Percentiles rank a stretch among this genome's conserved stretches.
These are phyloP conservation scores for Scedosporium dehoogii DNA, from an alignment of 2,329 filamentous ascomycete species.

Conservation along the genomic window DNA sequence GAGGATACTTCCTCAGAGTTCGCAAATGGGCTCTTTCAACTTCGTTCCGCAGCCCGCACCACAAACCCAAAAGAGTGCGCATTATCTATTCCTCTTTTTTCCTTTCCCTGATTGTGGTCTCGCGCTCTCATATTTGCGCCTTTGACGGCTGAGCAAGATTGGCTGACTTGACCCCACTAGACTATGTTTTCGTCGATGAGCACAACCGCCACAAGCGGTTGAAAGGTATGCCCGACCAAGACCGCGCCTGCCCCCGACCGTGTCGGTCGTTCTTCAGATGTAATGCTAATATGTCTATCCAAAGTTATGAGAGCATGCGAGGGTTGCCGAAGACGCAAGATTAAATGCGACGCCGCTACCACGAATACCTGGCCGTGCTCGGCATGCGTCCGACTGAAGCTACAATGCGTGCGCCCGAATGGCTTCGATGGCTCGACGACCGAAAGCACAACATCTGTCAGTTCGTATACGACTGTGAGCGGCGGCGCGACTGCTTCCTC, in stretches of 20 bases:
- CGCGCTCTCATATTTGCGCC: conserved; percentile 8
- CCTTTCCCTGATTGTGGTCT: background rate
- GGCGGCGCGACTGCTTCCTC: conserved; percentile 22
- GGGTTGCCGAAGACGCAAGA: conserved; percentile 88
- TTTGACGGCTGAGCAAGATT: background rate
- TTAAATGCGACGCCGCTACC: conserved; percentile 94
- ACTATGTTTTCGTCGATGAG: conserved; percentile 98
- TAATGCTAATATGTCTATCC: background rate
- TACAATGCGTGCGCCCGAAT: conserved; percentile 85
- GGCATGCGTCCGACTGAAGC: conserved; percentile 81
- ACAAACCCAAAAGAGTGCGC: conserved; percentile 37
- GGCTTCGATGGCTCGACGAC: conserved; percentile 45
- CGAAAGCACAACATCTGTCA: conserved; percentile 6
- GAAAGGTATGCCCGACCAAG: conserved; percentile 56
- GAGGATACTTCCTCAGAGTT: conserved; percentile 55
- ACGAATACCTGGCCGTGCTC: conserved; percentile 98
- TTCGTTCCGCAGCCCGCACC: conserved; percentile 54
- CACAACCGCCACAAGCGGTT: conserved; percentile 96
- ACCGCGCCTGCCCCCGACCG: background rate
- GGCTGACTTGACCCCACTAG: conserved; percentile 36
- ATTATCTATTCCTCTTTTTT: conserved; percentile 14
- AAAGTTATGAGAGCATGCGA: conserved; percentile 95
- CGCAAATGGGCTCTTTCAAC: conserved; percentile 64
- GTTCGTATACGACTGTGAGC: background rate
- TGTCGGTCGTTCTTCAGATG: background rate